Percentiles rank a stretch among this genome's conserved stretches.
These are phyloP conservation scores for Malbranchea zuffiana DNA, from an alignment of 2,329 filamentous ascomycete species.

Conservation along the genomic window DNA sequence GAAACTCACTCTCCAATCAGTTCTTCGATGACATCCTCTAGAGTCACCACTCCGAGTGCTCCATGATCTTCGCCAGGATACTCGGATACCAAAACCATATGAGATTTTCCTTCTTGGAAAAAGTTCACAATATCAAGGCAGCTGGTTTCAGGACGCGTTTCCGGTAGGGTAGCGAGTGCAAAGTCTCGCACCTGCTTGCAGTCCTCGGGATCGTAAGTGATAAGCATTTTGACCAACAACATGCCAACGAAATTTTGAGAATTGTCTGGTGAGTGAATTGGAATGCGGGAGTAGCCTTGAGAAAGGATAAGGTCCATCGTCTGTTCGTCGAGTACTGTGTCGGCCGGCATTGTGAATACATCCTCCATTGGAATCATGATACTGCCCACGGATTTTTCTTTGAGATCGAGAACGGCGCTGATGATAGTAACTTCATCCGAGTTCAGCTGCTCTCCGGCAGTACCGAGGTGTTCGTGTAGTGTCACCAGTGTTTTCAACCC, in stretches of 20 bases:
- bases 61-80: slow-evolving; percentile 82
- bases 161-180: slow-evolving; percentile 81
- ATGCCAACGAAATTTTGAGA: slow-evolving; percentile 87
- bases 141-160: slow-evolving; percentile 89
- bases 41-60: slow-evolving; percentile 81
- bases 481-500: slow-evolving; percentile 94
- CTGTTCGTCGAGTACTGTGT: slow-evolving; percentile 80
- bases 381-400: slow-evolving; percentile 84
- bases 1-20: slow-evolving; percentile 85
- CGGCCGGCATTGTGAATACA: slow-evolving; percentile 92
- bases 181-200: slow-evolving; percentile 78
- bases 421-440: slow-evolving; percentile 99
- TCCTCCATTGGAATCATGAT: slow-evolving; percentile 99
- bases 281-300: slow-evolving; percentile 90
- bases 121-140: slow-evolving; percentile 98
- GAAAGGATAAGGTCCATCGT: slow-evolving; percentile 92
- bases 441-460: slow-evolving; percentile 75
- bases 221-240: slow-evolving; percentile 96
- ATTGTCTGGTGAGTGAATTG: slow-evolving; percentile 80
- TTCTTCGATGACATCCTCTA: slow-evolving; percentile 98
- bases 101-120: slow-evolving; percentile 97
- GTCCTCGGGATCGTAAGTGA: slow-evolving; percentile 96
- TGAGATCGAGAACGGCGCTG: slow-evolving; percentile 87
- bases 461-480: slow-evolving; percentile 71
- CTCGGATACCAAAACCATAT: slow-evolving; percentile 95